Evolutionary conservation across 2,329 filamentous ascomycete genomes (phyloP), one percentile per base, ranked within the genome.

Genomic region (Trichoderma harzianum): DNA sequence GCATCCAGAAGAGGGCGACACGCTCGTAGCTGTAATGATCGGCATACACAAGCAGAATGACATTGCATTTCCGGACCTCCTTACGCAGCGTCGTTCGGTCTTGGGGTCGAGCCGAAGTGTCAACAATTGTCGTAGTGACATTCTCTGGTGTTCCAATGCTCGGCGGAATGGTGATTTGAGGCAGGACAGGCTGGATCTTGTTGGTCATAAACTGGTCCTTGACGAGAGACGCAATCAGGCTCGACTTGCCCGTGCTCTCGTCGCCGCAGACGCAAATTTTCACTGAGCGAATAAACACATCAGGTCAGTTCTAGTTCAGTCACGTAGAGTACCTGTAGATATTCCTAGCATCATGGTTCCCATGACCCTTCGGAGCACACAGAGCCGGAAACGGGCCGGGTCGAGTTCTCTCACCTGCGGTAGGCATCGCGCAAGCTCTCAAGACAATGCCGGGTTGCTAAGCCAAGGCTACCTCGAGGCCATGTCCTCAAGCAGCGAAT

Each of bases 11-110:
- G 60, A 99, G 86, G 4, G 95, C 96, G 4, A 99, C 95, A 47
- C 96, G 88, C 80, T 99, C 96, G 84, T 98, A 99, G 86, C 95
- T 98, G 85, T 99, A 99, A 83, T 98, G 95, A 81, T 99, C 96
- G 75, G 95, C 95, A 82, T 99, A 99, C 69, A 99, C 95, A 57
- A 99, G 89, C 21, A 98, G 87, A 75, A 99, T 98, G 76, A 98
- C 95, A 80, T 98, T 99, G 78, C 92, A 96, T 82, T 98, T 98
- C 75, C 96, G 91, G 74, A 99, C 95, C 83, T 98, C 96, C 80
- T 96, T 96, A 73, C 95, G 92, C 72, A 99, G 86, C 21, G 91
- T 95, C 72, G 92, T 93, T 76, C 96, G 91, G 80, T 99, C 95
- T 81, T 98, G 95, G 1, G 96, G 96, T 11, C 97, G 89, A 47